Evolutionary conservation across 805 yeast genomes (phyloP), one percentile per base, ranked within the genome.

Genomic region (Jamesozyma rosinii): DNA sequence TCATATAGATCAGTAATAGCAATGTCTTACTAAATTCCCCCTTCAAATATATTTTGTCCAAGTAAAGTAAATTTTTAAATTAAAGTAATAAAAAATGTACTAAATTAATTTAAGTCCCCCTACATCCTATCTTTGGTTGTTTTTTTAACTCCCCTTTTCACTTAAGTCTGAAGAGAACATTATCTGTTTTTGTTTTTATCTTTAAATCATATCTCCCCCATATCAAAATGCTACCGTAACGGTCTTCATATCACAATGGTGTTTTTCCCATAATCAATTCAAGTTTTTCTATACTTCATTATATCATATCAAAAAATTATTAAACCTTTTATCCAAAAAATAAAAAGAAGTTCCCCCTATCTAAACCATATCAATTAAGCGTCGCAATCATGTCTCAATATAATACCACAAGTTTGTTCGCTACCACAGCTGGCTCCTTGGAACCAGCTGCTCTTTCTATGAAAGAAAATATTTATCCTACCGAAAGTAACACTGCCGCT

Each of bases 21-120:
- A 49, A 54, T 54, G 58, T 50, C 56, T 51, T 52, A 45, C 56
- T 54, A 52, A 53, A 52, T 47, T 46, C 33, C 34, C n/a, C 14
- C 31, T 29, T 17, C 36, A 34, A 37, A 22, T 22, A 29, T 47
- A 42, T 44, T 48, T 51, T 49, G 41, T 46, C 34, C 34, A 17
- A 18, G n/a, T 40, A 36, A 43, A 46, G 38, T 37, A 43, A 42
- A 42, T 38, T 44, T 42, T 37, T 31, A 34, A 36, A 10, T 18
- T 31, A 39, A 39, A 34, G 27, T 24, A 35, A 22, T 36, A 37
- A 29, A 18, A 32, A 33, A 33, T 40, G 37, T 33, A 30, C 42
- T 40, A 40, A 33, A 18, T 17, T 22, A 33, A 33, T 13, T 40
- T n/a, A 37, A 38, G 5, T 38, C 32, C 26, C n/a, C 31, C n/a